phyloP scores from a whole-genome alignment of 2,329 filamentous ascomycete species.

The Xylaria arbuscula region DNA sequence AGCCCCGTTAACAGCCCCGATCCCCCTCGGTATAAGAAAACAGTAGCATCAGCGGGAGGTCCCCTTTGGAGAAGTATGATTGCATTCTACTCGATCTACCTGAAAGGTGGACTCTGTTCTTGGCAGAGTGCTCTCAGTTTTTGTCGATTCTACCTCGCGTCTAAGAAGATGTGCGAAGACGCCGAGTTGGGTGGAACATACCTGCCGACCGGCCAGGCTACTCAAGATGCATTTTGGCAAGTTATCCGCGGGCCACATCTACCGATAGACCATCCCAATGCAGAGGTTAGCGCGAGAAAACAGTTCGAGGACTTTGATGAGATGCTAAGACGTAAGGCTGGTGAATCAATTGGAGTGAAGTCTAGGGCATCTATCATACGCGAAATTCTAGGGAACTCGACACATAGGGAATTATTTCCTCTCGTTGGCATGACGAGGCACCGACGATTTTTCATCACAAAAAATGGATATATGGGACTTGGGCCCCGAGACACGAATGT shows the following conservation, averaged over 20 bases:
- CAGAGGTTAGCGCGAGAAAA: slow-evolving; percentile 17
- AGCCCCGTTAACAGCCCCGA: slow-evolving; percentile 20
- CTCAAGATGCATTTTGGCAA: slow-evolving; percentile 30
- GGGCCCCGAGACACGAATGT: slow-evolving; percentile 26
- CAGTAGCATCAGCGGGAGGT: neutral
- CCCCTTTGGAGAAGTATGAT: neutral
- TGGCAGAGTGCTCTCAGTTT: slow-evolving; percentile 23
- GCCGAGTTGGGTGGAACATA: slow-evolving; percentile 17
- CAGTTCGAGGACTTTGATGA: slow-evolving; percentile 26
- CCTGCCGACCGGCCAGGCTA: slow-evolving; percentile 23
- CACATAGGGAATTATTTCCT: slow-evolving; percentile 25
- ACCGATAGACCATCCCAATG: slow-evolving; percentile 20
- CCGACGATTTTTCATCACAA: slow-evolving; percentile 30
- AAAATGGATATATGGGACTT: slow-evolving; percentile 35
- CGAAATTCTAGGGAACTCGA: slow-evolving; percentile 10
- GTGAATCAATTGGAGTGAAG: slow-evolving; percentile 3
- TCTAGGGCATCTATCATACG: slow-evolving; percentile 9
- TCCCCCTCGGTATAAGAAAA: neutral
- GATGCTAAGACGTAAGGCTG: slow-evolving; percentile 11
- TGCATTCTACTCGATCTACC: slow-evolving; percentile 10
- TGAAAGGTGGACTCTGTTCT: slow-evolving; percentile 16
- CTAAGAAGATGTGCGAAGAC: slow-evolving; percentile 24
- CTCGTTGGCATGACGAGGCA: slow-evolving; percentile 23
- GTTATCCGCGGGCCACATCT: slow-evolving; percentile 13
- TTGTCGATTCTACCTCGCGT: slow-evolving; percentile 29